These are phyloP conservation scores for Moesziomyces antarcticus DNA, from an alignment of 1,284 basidiomycete genomes.

Conservation along the genomic window DNA sequence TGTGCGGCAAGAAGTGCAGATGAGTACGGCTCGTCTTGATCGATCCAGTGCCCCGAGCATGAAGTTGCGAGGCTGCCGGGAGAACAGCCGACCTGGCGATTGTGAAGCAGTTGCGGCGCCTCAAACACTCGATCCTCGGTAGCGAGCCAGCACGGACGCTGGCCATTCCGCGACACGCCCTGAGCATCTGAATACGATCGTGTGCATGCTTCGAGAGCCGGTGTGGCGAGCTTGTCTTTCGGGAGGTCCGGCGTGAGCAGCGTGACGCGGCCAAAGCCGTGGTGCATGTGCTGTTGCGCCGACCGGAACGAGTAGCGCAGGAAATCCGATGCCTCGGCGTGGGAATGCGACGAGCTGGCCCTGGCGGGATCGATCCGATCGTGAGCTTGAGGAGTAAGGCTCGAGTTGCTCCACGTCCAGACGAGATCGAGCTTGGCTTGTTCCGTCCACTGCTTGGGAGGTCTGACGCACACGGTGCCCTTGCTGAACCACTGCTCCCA, in stretches of 20 bases:
- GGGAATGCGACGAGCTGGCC: too few species aligned
- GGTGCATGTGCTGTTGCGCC: constrained; percentile 22
- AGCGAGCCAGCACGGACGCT: constrained; percentile 31
- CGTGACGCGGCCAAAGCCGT: constrained; percentile 27
- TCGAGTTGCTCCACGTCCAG: constrained; percentile 28
- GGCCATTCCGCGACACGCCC: constrained; percentile 1
- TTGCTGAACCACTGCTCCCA: constrained; percentile 28
- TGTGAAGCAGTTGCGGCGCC: constrained; percentile 19
- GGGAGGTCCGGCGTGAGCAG: constrained; percentile 34
- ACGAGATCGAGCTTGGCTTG: constrained; percentile 23
- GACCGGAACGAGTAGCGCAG: constrained; percentile 39
- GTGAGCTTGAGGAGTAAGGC: background rate
- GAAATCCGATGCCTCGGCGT: constrained; percentile 12
- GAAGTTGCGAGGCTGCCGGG: too few species aligned
- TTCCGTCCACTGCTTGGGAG: constrained; percentile 8
- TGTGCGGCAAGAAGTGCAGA: constrained; percentile 14
- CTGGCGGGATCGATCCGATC: background rate
- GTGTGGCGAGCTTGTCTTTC: background rate
- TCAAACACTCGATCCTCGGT: constrained; percentile 10
- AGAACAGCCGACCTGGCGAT: constrained; percentile 23
- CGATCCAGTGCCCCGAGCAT: background rate
- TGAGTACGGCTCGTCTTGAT: background rate
- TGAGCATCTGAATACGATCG: constrained; percentile 12
- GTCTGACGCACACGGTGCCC: constrained; percentile 13
- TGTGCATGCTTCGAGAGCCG: constrained; percentile 5